Conservation (phyloP, 495 filamentous ascomycete genomes). For the Penicillium diatomitis region DNA sequence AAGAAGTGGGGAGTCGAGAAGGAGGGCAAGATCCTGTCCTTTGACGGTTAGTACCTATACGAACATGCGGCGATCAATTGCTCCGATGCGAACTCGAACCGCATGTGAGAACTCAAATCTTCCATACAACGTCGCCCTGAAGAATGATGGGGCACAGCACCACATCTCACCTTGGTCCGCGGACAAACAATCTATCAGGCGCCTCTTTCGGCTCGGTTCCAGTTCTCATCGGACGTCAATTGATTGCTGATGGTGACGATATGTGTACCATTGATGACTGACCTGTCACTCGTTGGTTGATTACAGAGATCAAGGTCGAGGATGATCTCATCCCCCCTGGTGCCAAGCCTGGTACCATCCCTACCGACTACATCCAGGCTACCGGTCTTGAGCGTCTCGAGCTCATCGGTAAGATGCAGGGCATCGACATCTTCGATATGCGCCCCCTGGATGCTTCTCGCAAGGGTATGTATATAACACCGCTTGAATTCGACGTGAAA, state of each 20-base stretch:
- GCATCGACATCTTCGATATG: conserved; percentile 98
- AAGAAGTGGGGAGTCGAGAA: conserved; percentile 28
- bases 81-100: not conserved
- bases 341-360: conserved; percentile 70
- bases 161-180: too few species aligned
- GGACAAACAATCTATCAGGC: too few species aligned
- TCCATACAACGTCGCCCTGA: not conserved
- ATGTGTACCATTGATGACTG: not conserved
- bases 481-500: not conserved
- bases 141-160: conserved; percentile 1
- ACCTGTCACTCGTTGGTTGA: not conserved
- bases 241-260: not conserved
- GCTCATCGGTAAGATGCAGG: conserved; percentile 98
- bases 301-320: conserved; percentile 71
- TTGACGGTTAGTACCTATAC: conserved; percentile 31
- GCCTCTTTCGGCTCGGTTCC: not conserved
- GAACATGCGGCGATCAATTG: conserved; percentile 10
- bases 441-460: conserved; percentile 85
- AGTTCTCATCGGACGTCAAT: not conserved
- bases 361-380: conserved; percentile 86
- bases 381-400: conserved; percentile 98
- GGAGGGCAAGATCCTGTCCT: conserved; percentile 37
- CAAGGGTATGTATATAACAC: conserved; percentile 48
- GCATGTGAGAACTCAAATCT: not conserved
- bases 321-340: conserved; percentile 79